phyloP scores from a whole-genome alignment of 2,329 filamentous ascomycete genomes.

The Hypoxylon sp. region DNA sequence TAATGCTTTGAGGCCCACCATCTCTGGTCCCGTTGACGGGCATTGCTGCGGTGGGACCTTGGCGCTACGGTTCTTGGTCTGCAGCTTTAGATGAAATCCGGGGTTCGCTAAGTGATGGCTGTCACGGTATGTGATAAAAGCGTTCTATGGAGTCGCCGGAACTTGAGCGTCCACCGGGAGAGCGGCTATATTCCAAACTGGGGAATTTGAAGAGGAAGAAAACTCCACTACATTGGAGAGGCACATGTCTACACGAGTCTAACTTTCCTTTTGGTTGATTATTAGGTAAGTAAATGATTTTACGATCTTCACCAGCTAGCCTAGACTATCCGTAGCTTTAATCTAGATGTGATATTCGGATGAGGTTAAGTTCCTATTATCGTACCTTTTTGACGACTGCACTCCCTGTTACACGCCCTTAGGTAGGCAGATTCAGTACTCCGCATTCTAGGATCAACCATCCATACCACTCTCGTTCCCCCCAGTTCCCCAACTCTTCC shows the following conservation, averaged over 20 bases:
- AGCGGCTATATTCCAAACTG: constrained; percentile 32
- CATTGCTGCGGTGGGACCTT: constrained; percentile 41
- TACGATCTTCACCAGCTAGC: not conserved
- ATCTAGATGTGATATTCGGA: too few relatives aligned
- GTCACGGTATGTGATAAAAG: constrained; percentile 33
- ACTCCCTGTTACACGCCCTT: constrained; percentile 15
- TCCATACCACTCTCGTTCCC: constrained; percentile 14
- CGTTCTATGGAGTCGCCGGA: constrained; percentile 36
- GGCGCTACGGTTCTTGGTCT: constrained; percentile 37
- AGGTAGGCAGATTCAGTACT: constrained; percentile 26
- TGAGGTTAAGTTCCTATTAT: constrained; percentile 1
- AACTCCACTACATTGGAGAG: not conserved
- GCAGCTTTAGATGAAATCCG: constrained; percentile 40
- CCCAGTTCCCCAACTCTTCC: constrained; percentile 42
- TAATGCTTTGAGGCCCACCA: constrained; percentile 34
- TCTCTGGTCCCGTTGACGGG: constrained; percentile 32
- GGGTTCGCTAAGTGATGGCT: constrained; percentile 41
- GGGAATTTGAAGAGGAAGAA: not conserved
- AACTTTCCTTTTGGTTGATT: not conserved
- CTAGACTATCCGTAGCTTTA: not conserved
- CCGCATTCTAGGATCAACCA: constrained; percentile 34
- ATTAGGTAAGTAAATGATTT: not conserved
- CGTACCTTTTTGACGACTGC: constrained; percentile 19
- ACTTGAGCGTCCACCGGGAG: constrained; percentile 26
- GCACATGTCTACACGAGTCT: not conserved